phyloP scores from a whole-genome alignment of 2,329 filamentous ascomycete genomes.

The Trichoderma simmonsii region DNA sequence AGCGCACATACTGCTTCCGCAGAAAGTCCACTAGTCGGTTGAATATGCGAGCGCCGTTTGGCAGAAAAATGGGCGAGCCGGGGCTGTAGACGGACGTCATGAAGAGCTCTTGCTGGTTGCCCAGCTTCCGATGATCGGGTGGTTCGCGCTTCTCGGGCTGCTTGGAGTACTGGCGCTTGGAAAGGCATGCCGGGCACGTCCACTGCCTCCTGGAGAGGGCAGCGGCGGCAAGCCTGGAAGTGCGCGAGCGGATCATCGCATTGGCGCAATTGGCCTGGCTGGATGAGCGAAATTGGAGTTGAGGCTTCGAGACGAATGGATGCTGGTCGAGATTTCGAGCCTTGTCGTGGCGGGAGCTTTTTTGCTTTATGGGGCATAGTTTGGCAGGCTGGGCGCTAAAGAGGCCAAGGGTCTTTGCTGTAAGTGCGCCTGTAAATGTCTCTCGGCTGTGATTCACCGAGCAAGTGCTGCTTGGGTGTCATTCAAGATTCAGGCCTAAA shows the following conservation, averaged over 20 bases:
- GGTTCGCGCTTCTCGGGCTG: slow-evolving; percentile 31
- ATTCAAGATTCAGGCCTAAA: not conserved
- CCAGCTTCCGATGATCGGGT: slow-evolving; percentile 60
- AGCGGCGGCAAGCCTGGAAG: slow-evolving; percentile 22
- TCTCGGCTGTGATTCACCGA: not conserved
- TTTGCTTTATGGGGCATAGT: slow-evolving; percentile 2
- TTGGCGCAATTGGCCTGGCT: not conserved
- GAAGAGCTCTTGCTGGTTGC: slow-evolving; percentile 70
- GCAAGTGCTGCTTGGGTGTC: not conserved
- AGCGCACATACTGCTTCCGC: slow-evolving; percentile 76
- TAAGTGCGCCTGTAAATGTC: not conserved
- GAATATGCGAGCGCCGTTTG: slow-evolving; percentile 77
- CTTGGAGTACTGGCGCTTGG: slow-evolving; percentile 31
- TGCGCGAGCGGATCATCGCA: slow-evolving; percentile 33
- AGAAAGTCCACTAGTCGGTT: slow-evolving; percentile 80
- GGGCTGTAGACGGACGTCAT: slow-evolving; percentile 76
- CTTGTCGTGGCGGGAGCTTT: not conserved
- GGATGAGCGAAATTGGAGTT: not conserved
- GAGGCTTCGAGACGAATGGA: not conserved
- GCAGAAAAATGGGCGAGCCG: slow-evolving; percentile 80
- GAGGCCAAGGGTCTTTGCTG: not conserved
- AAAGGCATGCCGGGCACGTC: slow-evolving; percentile 34
- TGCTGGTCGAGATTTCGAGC: not conserved
- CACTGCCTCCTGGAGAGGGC: slow-evolving; percentile 26
- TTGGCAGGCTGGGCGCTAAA: not conserved